These are phyloP conservation scores for Penicillium chermesinum DNA, from an alignment of 495 filamentous ascomycete species.

Conservation along the genomic window DNA sequence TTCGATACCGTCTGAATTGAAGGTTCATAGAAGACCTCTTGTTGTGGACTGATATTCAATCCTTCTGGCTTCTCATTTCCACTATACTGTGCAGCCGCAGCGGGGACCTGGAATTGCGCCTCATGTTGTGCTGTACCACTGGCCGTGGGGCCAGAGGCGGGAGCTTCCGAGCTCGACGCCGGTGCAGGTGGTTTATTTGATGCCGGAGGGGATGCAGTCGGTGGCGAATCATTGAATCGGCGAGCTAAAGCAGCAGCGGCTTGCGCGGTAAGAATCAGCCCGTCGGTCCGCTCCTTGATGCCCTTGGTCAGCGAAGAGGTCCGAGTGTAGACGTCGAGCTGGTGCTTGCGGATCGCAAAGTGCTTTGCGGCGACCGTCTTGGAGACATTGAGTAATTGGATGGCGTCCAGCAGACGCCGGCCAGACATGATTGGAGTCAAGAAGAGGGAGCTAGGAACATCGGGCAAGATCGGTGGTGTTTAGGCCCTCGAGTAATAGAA, in stretches of 20 bases:
- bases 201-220: slow-evolving; percentile 14
- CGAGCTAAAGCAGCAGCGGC: slow-evolving; percentile 56
- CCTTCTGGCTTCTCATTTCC: slow-evolving; percentile 11
- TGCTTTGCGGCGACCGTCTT: slow-evolving; percentile 75
- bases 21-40: slow-evolving; percentile 56
- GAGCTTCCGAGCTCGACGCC: slow-evolving; percentile 1
- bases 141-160: slow-evolving; percentile 24
- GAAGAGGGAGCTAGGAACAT: not conserved
- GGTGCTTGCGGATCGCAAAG: slow-evolving; percentile 65
- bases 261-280: slow-evolving; percentile 57
- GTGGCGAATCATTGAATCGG: slow-evolving; percentile 47
- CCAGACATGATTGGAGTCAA: slow-evolving; percentile 52
- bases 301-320: slow-evolving; percentile 71
- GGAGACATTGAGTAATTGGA: slow-evolving; percentile 72
- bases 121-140: slow-evolving; percentile 44
- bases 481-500: slow-evolving; percentile 13
- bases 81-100: slow-evolving; percentile 27
- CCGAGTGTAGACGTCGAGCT: slow-evolving; percentile 71
- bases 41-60: slow-evolving; percentile 41
- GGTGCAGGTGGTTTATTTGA: slow-evolving; percentile 9
- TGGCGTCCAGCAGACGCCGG: slow-evolving; percentile 69
- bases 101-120: slow-evolving; percentile 54
- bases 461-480: slow-evolving; percentile 9
- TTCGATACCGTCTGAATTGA: slow-evolving; percentile 40
- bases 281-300: slow-evolving; percentile 57